Percentiles rank a stretch among this genome's conserved stretches.
Evolutionary conservation across 2,329 filamentous ascomycete species (phyloP).

Genomic region (Alternaria triticimaculans): DNA sequence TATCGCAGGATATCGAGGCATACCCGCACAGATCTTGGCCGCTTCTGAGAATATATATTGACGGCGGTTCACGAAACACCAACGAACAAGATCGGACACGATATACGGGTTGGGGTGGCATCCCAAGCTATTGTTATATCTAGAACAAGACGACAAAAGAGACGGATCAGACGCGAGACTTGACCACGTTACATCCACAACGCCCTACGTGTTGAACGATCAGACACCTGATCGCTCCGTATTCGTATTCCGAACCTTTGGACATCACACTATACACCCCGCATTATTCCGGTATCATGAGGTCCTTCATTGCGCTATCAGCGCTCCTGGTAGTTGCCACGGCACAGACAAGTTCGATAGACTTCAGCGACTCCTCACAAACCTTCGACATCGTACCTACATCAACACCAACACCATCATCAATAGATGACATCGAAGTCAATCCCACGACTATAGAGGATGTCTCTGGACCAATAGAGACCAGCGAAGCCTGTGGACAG

Average conservation of each 20-base stretch:
- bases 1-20: background rate
- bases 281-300: conserved; percentile 1
- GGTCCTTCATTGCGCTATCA: background rate
- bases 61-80: background rate
- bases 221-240: background rate
- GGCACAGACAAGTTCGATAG: conserved; percentile 8
- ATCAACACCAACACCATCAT: conserved; percentile 14
- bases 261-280: background rate
- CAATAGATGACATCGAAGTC: conserved; percentile 23
- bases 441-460: conserved; percentile 37
- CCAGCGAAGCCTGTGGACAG: conserved; percentile 37
- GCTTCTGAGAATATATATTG: background rate
- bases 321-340: conserved; percentile 5
- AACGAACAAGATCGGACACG: background rate
- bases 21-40: background rate
- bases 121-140: background rate
- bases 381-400: conserved; percentile 9
- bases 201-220: background rate
- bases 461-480: conserved; percentile 39
- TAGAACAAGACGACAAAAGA: background rate
- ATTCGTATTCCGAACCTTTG: background rate
- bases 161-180: background rate
- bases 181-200: background rate
- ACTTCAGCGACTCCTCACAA: conserved; percentile 13
- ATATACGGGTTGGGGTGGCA: background rate